phyloP scores from a whole-genome alignment of 2,329 filamentous ascomycete species.

The Hymenoscyphus infarciens region DNA sequence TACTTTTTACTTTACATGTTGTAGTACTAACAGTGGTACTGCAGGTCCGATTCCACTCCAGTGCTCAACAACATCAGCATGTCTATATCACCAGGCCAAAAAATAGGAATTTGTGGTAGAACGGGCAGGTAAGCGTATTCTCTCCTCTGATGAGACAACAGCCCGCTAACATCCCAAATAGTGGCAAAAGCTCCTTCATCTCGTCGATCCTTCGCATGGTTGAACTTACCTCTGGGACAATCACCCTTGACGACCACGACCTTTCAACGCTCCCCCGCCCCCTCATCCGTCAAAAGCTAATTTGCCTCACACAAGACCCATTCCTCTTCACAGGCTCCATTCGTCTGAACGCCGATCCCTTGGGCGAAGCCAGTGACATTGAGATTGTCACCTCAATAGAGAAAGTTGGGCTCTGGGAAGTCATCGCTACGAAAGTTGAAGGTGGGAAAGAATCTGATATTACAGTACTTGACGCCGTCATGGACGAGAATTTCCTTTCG shows the following conservation, averaged over 20 bases:
- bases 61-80: too few species aligned
- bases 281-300: slow-evolving; percentile 58
- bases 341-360: slow-evolving; percentile 59
- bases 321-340: slow-evolving; percentile 61
- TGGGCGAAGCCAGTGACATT: slow-evolving; percentile 51
- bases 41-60: too few species aligned
- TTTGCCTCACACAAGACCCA: slow-evolving; percentile 64
- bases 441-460: too few species aligned
- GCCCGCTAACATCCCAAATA: too few species aligned
- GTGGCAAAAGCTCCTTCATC: not conserved
- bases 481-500: slow-evolving; percentile 61
- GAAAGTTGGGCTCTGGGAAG: slow-evolving; percentile 41
- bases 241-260: slow-evolving; percentile 54
- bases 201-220: slow-evolving; percentile 3
- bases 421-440: slow-evolving; percentile 7
- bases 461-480: slow-evolving; percentile 20
- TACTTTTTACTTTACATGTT: too few species aligned
- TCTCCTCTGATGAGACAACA: slow-evolving; percentile 30
- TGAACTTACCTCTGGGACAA: not conserved
- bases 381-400: slow-evolving; percentile 51
- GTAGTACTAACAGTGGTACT: too few species aligned
- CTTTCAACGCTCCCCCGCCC: slow-evolving; percentile 56
- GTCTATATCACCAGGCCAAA: slow-evolving; percentile 46
- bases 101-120: slow-evolving; percentile 49
- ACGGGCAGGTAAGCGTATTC: slow-evolving; percentile 38